These are phyloP conservation scores for Gentiana dahurica DNA, from an alignment of 257 asterid genomes.

Conservation along the genomic window DNA sequence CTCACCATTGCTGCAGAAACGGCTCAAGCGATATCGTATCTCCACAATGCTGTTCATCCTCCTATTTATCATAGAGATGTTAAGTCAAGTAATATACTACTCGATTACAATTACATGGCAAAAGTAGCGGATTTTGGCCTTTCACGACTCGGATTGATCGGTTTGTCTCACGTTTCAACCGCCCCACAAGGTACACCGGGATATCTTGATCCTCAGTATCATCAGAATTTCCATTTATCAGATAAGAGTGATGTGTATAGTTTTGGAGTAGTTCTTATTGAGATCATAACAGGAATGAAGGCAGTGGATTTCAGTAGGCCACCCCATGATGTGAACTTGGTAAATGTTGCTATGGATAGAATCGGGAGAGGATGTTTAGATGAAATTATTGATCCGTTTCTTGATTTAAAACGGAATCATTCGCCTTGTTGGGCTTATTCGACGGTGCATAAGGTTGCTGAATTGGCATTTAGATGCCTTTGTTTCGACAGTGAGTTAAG, in stretches of 20 bases:
- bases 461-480: conserved; percentile 65
- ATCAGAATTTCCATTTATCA: conserved; percentile 57
- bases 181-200: conserved; percentile 84
- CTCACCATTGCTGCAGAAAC: conserved; percentile 57
- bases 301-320: conserved; percentile 55
- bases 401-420: conserved; percentile 13
- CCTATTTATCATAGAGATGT: conserved; percentile 76
- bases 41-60: conserved; percentile 57
- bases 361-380: conserved; percentile 50
- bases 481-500: conserved; percentile 66
- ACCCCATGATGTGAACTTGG: conserved; percentile 43
- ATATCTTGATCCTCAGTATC: conserved; percentile 70
- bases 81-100: conserved; percentile 63
- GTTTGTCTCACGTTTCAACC: conserved; percentile 54
- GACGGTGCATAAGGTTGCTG: conserved; percentile 44
- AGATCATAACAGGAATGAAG: conserved; percentile 46
- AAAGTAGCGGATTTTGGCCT: conserved; percentile 83
- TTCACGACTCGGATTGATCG: conserved; percentile 51
- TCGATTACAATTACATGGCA: conserved; percentile 44
- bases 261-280: conserved; percentile 62
- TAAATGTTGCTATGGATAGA: conserved; percentile 49
- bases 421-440: conserved; percentile 17
- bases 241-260: conserved; percentile 77
- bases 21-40: conserved; percentile 68
- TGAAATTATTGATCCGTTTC: conserved; percentile 46